Base-by-base conservation (phyloP, 2,329 filamentous ascomycete species). In the Dothideomycetidae sp. region DNA sequence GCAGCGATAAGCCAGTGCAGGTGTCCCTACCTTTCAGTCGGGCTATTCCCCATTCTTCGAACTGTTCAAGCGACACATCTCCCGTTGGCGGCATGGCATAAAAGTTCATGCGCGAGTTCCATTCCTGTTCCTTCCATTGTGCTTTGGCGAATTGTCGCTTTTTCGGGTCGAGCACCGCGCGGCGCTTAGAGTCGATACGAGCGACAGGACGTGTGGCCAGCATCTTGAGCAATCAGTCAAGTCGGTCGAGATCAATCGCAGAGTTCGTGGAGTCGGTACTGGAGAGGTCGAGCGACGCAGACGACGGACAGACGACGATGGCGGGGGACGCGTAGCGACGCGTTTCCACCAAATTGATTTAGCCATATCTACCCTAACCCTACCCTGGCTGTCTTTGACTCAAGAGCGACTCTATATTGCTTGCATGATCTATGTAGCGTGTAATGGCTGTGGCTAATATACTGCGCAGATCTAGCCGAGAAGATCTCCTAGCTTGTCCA, bases 41-140 rank as follows among this genome's bases (percentile, higher is more conserved):
- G 52, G 93, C 82, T 52, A 98, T 96, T 9, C 86, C 90, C 90
- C 90, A 98, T 70, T 93, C 85, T 57, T 98, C 90, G 52, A 98
- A 98, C 55, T 98, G 78, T 55, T 98, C 90, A 29, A 98, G 75
- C 0, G 84, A 93, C 49, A 98, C 90, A 54, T 98, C 90, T 33
- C 81, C 81, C 0, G 85, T 94, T 0, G 90, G 90, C 31, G 90
- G 82, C 16, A 78, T 70, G 30, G 75, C 65, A 63, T 98, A 98
- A 60, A 94, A 88, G 66, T 92, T 98, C 52, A 98, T 72, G 40
- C 86, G 79, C 58, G 88, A 71, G 10, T 78, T 75, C 56, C 96
- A 98, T 30, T 79, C 69, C 40, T 78, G 70, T 47, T 84, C 75
- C 57, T 82, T 78, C 66, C 77, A 93, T 39, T 70, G 66, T 12